These are phyloP conservation scores for Pseudozyma thailandica DNA, from an alignment of 1,284 basidiomycete species.

Conservation along the genomic window DNA sequence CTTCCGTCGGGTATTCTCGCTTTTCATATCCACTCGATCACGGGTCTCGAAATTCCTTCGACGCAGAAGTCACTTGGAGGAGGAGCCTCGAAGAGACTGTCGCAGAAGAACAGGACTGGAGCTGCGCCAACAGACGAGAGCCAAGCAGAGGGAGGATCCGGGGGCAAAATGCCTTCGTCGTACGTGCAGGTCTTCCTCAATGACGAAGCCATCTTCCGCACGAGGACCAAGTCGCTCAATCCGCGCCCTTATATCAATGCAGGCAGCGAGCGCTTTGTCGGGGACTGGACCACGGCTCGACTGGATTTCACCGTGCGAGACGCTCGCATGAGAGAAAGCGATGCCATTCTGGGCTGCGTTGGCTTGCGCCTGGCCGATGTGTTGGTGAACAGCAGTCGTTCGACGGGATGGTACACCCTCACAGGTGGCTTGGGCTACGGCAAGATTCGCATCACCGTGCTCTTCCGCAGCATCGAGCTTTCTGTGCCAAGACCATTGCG, in stretches of 20 bases:
- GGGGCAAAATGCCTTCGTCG: conserved; percentile 54
- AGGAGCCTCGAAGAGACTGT: conserved; percentile 38
- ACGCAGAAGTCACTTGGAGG: conserved; percentile 47
- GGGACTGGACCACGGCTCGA: conserved; percentile 55
- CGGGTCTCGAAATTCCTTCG: conserved; percentile 49
- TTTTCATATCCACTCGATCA: conserved; percentile 62
- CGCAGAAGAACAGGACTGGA: conserved; percentile 30
- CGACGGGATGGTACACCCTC: conserved; percentile 56
- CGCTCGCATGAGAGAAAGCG: conserved; percentile 56
- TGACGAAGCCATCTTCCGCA: conserved; percentile 62
- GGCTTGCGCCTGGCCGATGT: conserved; percentile 53
- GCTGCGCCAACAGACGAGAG: conserved; percentile 37
- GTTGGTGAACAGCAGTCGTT: conserved; percentile 39
- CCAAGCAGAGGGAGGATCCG: conserved; percentile 41
- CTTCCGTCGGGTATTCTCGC: conserved; percentile 57
- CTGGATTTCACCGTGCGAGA: conserved; percentile 60
- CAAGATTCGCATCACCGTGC: conserved; percentile 56
- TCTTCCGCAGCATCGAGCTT: conserved; percentile 59
- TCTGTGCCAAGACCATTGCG: conserved; percentile 53
- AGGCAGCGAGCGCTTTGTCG: conserved; percentile 57
- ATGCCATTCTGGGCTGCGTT: conserved; percentile 60
- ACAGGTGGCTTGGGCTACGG: conserved; percentile 58
- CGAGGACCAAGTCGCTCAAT: conserved; percentile 59
- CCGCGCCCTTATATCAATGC: conserved; percentile 62
- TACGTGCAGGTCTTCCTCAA: conserved; percentile 64